These are phyloP conservation scores for Alternaria arborescens DNA, from an alignment of 2,329 filamentous ascomycete species.

Conservation along the genomic window DNA sequence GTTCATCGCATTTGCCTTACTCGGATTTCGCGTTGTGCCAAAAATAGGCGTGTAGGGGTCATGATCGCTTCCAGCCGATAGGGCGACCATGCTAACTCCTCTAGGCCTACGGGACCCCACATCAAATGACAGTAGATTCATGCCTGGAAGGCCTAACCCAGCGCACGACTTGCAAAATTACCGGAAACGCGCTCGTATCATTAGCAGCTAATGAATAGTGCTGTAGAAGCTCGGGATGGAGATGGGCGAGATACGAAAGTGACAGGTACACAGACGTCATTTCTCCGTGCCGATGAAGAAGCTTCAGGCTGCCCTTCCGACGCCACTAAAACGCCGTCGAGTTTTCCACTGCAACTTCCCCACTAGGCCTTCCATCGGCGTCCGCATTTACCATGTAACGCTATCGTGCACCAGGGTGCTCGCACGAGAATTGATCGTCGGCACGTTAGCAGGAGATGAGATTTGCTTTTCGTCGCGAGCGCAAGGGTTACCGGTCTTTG, in stretches of 20 bases:
- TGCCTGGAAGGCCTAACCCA: neutral
- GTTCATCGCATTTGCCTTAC: neutral
- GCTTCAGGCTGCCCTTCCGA: neutral
- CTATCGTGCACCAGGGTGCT: neutral
- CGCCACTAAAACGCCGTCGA: neutral
- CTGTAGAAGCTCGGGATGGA: neutral
- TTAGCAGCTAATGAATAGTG: neutral
- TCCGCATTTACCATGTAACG: constrained; percentile 5
- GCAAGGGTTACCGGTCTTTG: neutral
- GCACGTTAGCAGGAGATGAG: neutral
- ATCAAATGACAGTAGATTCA: constrained; percentile 5
- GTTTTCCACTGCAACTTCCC: neutral
- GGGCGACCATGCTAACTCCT: neutral
- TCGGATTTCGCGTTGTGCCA: constrained; percentile 2
- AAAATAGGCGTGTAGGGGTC: constrained; percentile 1
- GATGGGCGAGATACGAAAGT: neutral
- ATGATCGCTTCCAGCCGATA: constrained; percentile 11
- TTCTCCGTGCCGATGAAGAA: neutral
- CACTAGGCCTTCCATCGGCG: neutral
- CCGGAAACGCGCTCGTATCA: neutral
- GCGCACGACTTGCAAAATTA: neutral
- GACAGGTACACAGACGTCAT: constrained; percentile 1
- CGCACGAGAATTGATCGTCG: neutral
- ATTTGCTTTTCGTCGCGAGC: constrained; percentile 8
- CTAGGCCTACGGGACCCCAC: constrained; percentile 14